Percentiles rank a stretch among this genome's conserved stretches.
phyloP scores from a whole-genome alignment of 345 rosid genomes.

The Brassica cretica region DNA sequence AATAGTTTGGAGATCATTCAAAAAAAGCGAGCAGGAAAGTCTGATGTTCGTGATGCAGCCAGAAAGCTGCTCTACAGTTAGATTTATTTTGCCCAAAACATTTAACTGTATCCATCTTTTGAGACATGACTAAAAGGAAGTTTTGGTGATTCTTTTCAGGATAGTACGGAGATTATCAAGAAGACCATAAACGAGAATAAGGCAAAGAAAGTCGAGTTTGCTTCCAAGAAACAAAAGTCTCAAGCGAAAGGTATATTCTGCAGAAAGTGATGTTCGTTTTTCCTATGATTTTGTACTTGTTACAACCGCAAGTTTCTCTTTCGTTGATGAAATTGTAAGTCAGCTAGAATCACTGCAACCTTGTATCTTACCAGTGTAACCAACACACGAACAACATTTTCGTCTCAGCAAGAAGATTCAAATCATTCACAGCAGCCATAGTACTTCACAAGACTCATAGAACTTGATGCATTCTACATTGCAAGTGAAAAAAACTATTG shows the following conservation, averaged over 20 bases:
- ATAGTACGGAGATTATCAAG: conserved; percentile 78
- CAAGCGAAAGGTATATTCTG: conserved; percentile 44
- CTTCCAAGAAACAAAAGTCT: conserved; percentile 55
- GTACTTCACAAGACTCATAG: no score
- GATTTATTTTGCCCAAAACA: conserved; percentile 6
- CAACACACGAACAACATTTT: no score
- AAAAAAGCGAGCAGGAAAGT: conserved; percentile 68
- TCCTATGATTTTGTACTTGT: no score
- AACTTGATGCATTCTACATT: no score
- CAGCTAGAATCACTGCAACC: no score
- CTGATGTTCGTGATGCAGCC: conserved; percentile 76
- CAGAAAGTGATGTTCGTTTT: no score
- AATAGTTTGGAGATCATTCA: conserved; percentile 68
- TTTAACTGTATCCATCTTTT: neutral
- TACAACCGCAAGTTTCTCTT: no score
- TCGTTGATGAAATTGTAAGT: no score
- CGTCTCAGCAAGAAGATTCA: no score
- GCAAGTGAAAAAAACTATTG: no score
- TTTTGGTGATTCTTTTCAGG: conserved; percentile 37
- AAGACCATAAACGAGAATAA: conserved; percentile 79
- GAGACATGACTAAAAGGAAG: neutral
- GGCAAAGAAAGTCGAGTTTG: conserved; percentile 70
- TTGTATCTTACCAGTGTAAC: no score
- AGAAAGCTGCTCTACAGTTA: conserved; percentile 64
- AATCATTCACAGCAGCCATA: no score